phyloP scores from a whole-genome alignment of 768 basidiomycete genomes.

The Gymnopilus dilepis region DNA sequence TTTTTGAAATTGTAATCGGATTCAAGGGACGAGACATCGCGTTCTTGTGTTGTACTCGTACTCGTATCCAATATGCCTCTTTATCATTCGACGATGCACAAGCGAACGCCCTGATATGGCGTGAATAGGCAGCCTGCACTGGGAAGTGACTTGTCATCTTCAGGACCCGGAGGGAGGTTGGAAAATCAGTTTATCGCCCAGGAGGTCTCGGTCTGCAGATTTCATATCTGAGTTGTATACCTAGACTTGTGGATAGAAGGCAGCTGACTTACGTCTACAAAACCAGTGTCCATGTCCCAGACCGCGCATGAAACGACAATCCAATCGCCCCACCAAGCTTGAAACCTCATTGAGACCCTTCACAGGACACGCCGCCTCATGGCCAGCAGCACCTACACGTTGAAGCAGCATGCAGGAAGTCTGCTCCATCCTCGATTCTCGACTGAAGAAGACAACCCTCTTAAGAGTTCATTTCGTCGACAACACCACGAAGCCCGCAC shows the following conservation, averaged over 20 bases:
- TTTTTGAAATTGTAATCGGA: not conserved
- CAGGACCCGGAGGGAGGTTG: not conserved
- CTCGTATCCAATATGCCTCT: not conserved
- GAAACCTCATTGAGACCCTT: conserved; percentile 13
- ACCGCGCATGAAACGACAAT: not conserved
- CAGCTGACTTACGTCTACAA: not conserved
- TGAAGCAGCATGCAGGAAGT: conserved; percentile 9
- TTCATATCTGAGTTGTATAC: not conserved
- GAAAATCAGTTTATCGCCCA: not conserved
- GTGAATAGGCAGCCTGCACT: not conserved
- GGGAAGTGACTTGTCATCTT: not conserved
- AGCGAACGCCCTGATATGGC: not conserved
- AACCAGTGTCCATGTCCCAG: not conserved
- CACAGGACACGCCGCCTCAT: not conserved
- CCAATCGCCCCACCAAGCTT: not conserved
- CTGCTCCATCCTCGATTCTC: not conserved
- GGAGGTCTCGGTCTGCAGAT: not conserved
- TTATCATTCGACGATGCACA: not conserved
- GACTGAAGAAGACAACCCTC: not conserved
- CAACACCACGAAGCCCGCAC: conserved; percentile 2
- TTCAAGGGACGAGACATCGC: not conserved
- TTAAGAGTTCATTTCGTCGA: not conserved
- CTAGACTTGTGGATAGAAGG: not conserved
- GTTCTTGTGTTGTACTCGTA: not conserved
- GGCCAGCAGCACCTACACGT: conserved; percentile 14